Evolutionary conservation across 345 rosid genomes (phyloP).

Genomic region (Salix caprea): DNA sequence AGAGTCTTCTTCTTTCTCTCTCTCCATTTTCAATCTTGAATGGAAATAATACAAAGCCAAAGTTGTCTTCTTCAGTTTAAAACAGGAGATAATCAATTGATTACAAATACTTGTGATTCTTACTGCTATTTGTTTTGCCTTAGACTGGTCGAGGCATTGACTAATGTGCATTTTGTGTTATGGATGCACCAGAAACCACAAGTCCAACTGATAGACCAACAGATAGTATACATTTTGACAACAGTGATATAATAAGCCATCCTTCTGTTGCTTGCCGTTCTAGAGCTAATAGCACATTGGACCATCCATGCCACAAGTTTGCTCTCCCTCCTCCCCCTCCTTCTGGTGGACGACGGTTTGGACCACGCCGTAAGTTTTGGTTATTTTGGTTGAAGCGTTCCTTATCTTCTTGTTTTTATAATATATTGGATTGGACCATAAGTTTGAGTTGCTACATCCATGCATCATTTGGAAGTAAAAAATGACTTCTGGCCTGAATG

Average conservation of each 20-base stretch:
- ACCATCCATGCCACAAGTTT: slow-evolving; percentile 66
- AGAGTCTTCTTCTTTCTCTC: neutral
- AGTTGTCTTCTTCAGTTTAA: neutral
- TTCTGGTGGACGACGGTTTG: slow-evolving; percentile 50
- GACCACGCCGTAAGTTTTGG: slow-evolving; percentile 64
- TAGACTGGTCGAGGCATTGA: slow-evolving; percentile 5
- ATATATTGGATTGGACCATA: slow-evolving; percentile 3
- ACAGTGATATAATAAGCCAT: neutral
- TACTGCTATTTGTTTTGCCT: neutral
- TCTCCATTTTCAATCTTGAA: neutral
- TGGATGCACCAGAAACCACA: neutral
- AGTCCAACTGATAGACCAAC: neutral
- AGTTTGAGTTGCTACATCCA: neutral
- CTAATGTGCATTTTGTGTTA: neutral
- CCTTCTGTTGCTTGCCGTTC: slow-evolving; percentile 26
- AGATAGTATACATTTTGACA: neutral
- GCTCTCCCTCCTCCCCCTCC: slow-evolving; percentile 89
- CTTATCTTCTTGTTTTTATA: slow-evolving; percentile 7
- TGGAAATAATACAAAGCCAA: neutral
- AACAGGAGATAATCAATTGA: neutral
- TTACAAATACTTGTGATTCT: neutral
- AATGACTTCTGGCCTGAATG: neutral
- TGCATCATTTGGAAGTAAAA: neutral
- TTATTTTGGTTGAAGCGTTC: neutral
- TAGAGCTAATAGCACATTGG: slow-evolving; percentile 9